These are phyloP conservation scores for Aspergillus affinis DNA, from an alignment of 495 filamentous ascomycete species.

Conservation along the genomic window DNA sequence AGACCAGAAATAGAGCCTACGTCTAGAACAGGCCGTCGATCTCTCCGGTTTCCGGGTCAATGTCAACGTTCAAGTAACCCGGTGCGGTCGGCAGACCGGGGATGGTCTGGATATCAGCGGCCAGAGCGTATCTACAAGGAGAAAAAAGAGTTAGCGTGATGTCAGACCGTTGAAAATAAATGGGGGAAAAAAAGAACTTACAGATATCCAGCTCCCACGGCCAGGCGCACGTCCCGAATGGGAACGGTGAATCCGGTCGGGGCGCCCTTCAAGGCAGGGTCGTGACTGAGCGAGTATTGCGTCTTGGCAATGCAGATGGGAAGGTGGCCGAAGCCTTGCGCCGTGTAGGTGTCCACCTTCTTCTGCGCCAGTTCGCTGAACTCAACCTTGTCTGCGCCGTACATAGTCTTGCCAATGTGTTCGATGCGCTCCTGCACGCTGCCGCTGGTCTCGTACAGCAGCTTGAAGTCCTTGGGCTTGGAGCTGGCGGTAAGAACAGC, in stretches of 20 bases:
- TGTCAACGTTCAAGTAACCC: constrained; percentile 94
- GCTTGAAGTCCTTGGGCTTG: constrained; percentile 85
- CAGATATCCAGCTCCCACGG: constrained; percentile 90
- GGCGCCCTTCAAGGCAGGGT: constrained; percentile 92
- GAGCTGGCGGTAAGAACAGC: constrained; percentile 79
- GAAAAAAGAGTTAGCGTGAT: neutral
- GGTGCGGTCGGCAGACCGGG: constrained; percentile 93
- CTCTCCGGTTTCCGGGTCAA: constrained; percentile 90
- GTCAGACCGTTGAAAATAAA: too few relatives aligned
- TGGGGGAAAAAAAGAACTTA: too few relatives aligned
- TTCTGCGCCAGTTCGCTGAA: constrained; percentile 92
- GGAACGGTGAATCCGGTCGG: constrained; percentile 94
- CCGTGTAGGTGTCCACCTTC: constrained; percentile 92
- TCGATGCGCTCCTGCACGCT: constrained; percentile 88
- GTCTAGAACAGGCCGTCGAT: constrained; percentile 90
- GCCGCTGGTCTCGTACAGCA: constrained; percentile 80
- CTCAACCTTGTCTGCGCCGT: constrained; percentile 86
- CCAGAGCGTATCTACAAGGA: constrained; percentile 72
- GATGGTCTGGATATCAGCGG: constrained; percentile 97
- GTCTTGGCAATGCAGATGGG: constrained; percentile 98
- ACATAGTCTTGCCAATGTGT: constrained; percentile 87
- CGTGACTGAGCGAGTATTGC: constrained; percentile 94
- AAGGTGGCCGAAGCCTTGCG: constrained; percentile 87
- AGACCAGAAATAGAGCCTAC: neutral
- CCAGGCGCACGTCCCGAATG: constrained; percentile 90